Conservation (phyloP, 306 rosid genomes). For the Sicyos baderoa region DNA sequence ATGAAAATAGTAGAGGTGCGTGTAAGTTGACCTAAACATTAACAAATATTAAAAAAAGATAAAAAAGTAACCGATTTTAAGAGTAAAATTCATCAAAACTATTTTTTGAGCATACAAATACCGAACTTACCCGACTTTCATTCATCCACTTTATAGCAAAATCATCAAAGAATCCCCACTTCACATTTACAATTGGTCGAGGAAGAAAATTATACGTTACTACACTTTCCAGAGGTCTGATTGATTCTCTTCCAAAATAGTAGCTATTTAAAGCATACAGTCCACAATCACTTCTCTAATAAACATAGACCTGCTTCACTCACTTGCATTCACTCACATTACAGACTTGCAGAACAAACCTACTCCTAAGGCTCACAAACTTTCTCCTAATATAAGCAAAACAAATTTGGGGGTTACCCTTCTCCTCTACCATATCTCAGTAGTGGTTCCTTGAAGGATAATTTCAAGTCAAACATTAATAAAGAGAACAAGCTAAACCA, state of each 20-base stretch:
- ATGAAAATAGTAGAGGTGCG: too few species aligned
- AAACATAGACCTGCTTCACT: constrained; percentile 4
- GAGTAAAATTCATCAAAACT: too few species aligned
- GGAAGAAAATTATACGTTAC: too few species aligned
- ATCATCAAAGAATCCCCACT: too few species aligned
- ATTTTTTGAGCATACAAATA: too few species aligned
- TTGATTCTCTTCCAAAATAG: background rate
- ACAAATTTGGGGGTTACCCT: background rate
- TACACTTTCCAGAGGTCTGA: background rate
- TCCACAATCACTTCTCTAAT: background rate
- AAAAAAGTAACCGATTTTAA: background rate
- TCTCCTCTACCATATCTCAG: background rate
- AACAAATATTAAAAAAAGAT: too few species aligned
- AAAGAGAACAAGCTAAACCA: background rate
- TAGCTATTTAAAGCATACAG: background rate
- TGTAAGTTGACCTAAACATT: too few species aligned
- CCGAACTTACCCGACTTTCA: too few species aligned
- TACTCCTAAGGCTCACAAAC: background rate
- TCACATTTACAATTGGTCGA: too few species aligned
- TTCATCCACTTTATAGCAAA: too few species aligned
- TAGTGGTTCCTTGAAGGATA: background rate
- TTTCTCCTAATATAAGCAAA: background rate
- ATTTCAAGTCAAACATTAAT: background rate
- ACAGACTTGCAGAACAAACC: background rate
- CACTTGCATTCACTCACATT: constrained; percentile 5